Base-by-base conservation (phyloP, 306 rosid species). In the Fragaria iinumae region DNA sequence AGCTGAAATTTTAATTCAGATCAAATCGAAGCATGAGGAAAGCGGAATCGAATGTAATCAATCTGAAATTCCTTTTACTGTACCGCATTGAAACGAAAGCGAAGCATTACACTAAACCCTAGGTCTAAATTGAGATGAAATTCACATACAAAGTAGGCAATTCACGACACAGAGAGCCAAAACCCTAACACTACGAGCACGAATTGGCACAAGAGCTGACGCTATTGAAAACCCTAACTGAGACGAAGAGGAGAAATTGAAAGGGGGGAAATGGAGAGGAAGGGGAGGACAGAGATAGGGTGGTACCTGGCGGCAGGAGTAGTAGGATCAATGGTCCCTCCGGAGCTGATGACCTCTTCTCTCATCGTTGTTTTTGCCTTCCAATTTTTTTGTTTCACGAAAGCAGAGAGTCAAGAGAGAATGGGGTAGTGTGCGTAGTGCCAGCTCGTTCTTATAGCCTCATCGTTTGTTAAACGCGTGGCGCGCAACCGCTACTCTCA, bases 291-390 rank as follows among this genome's bases (percentile, higher is more conserved):
- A 32, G 29, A 14, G 38, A 14, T 27, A 38, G 72, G 1, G 60
- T 0, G 25, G 27, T 80, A 91, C 99, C 97, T 95, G 70, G 96
- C 99, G 62, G 98, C 95, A 72, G 97, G 96, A 60, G 97, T 86
- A 59, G 91, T 86, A 59, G 91, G 97, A 85, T 92, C 97, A 76
- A 89, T 62, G 71, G 87, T 88, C 64, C 96, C 99, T 38, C 92
- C 97, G 27, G 97, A 92, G 90, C 97, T 92, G 82, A 92, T 95
- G 20, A 92, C 99, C 85, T 95, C 99, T 77, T 95, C 99, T 78
- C 97, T 89, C 99, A 92, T 48, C 1, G 1, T 90, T 20, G 48
- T 2, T 10, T 47, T 47, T 13, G 14, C 1, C 17, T 55, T 77
- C 0, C 10, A 53, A 32, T 36, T 3, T 47, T 72, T 11, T 8